Evolutionary conservation across 2,329 filamentous ascomycete genomes (phyloP).

Genomic region (Plectosphaerella sp.): DNA sequence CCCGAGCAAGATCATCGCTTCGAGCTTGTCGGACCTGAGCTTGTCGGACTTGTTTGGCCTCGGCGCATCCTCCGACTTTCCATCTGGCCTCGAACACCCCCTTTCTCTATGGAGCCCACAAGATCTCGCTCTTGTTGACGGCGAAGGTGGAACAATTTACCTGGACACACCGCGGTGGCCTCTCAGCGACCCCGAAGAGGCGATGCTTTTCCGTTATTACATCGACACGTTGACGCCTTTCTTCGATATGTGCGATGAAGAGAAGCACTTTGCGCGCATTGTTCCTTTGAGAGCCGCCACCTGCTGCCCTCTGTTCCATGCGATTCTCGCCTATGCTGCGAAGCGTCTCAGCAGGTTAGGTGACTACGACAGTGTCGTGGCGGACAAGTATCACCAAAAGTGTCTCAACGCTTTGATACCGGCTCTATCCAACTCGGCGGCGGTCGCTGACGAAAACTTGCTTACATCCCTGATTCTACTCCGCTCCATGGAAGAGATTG

Average conservation of each 20-base stretch:
- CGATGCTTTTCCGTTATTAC: constrained; percentile 21
- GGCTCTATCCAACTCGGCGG: constrained; percentile 17
- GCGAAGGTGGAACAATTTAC: not conserved
- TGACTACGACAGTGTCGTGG: constrained; percentile 16
- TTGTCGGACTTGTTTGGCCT: not conserved
- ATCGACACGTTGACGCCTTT: constrained; percentile 19
- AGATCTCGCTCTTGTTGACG: not conserved
- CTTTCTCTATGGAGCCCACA: not conserved
- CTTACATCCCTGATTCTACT: constrained; percentile 23
- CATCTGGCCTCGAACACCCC: not conserved
- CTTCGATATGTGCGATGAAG: constrained; percentile 21
- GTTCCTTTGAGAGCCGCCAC: constrained; percentile 19
- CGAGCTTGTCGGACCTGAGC: not conserved
- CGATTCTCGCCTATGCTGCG: constrained; percentile 20
- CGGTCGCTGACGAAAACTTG: constrained; percentile 22
- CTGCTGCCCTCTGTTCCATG: constrained; percentile 21
- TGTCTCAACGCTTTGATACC: constrained; percentile 20
- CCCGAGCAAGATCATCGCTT: not conserved
- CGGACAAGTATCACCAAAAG: constrained; percentile 20
- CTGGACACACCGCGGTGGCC: constrained; percentile 9
- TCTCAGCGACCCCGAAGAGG: constrained; percentile 17
- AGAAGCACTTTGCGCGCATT: constrained; percentile 20
- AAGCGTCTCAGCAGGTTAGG: constrained; percentile 16
- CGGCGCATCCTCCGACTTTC: not conserved
- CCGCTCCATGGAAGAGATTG: constrained; percentile 22